These are phyloP conservation scores for Ceriops tagal DNA, from an alignment of 345 rosid genomes.

Conservation along the genomic window DNA sequence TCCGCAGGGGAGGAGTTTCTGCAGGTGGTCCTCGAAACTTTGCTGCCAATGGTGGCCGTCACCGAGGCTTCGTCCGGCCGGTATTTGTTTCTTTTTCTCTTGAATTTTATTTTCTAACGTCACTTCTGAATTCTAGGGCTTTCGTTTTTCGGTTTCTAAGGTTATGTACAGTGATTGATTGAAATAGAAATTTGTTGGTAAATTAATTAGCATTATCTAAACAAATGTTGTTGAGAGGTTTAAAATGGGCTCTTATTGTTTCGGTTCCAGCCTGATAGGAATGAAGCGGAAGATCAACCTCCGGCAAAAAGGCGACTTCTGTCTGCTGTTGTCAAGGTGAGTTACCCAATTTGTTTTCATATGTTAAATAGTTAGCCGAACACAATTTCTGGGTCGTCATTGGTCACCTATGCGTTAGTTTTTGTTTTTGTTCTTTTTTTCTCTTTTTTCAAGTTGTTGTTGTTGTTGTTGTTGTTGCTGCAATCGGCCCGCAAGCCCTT, in stretches of 20 bases:
- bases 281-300: slow-evolving; percentile 69
- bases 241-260: background rate
- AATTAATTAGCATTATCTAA: background rate
- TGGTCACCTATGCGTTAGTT: no score
- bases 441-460: no score
- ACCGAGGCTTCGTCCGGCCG: slow-evolving; percentile 57
- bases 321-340: slow-evolving; percentile 92
- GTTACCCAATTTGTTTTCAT: background rate
- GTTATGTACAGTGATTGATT: no score
- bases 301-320: slow-evolving; percentile 80
- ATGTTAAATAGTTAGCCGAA: no score
- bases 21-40: slow-evolving; percentile 55
- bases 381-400: no score
- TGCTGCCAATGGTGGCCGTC: slow-evolving; percentile 55
- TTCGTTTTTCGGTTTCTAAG: background rate
- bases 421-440: no score
- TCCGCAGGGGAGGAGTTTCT: slow-evolving; percentile 69
- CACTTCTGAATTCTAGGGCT: background rate
- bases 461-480: no score
- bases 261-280: slow-evolving; percentile 62
- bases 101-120: background rate
- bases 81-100: slow-evolving; percentile 26
- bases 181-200: no score
- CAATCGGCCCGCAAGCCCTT: no score
- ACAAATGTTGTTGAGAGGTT: background rate